phyloP scores from a whole-genome alignment of 2,329 filamentous ascomycete species.

The Proliferodiscus dingleyae region DNA sequence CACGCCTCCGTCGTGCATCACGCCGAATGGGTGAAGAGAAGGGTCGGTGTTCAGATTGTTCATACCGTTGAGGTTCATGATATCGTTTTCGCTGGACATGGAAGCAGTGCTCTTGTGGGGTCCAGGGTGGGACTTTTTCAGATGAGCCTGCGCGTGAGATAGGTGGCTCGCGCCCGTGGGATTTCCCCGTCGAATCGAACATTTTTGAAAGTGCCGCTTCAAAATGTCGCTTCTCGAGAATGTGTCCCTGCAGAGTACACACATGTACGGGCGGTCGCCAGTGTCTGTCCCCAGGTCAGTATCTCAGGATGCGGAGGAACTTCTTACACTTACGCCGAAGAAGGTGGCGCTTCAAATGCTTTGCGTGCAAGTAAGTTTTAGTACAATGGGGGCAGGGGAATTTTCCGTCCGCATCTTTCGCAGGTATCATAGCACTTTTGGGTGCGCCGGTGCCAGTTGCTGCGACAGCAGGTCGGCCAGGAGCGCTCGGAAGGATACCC shows the following conservation, averaged over 20 bases:
- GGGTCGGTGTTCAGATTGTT: conserved; percentile 54
- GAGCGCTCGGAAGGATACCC: conserved; percentile 86
- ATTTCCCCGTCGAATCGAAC: conserved; percentile 92
- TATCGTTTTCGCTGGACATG: conserved; percentile 56
- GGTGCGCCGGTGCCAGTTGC: conserved; percentile 61
- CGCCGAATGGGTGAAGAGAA: conserved; percentile 54
- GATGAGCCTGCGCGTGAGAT: conserved; percentile 84
- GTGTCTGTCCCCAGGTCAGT: conserved; percentile 61
- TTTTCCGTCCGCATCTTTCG: conserved; percentile 96
- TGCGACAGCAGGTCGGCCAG: conserved; percentile 75
- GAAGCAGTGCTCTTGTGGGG: conserved; percentile 50
- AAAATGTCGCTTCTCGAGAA: conserved; percentile 97
- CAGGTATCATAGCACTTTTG: conserved; percentile 80
- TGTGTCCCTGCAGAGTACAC: conserved; percentile 93
- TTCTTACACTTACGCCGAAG: conserved; percentile 76
- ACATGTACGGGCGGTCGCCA: conserved; percentile 96
- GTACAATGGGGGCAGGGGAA: conserved; percentile 97
- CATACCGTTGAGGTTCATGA: conserved; percentile 56
- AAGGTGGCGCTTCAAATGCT: conserved; percentile 95
- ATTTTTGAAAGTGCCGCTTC: conserved; percentile 99
- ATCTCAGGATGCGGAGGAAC: conserved; percentile 1
- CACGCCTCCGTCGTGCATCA: conserved; percentile 40
- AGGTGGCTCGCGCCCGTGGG: conserved; percentile 91
- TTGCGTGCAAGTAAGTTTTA: conserved; percentile 95
- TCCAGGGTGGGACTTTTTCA: conserved; percentile 66